Conservation (phyloP, 208 protist genomes). For the Acanthamoeba royreba region DNA sequence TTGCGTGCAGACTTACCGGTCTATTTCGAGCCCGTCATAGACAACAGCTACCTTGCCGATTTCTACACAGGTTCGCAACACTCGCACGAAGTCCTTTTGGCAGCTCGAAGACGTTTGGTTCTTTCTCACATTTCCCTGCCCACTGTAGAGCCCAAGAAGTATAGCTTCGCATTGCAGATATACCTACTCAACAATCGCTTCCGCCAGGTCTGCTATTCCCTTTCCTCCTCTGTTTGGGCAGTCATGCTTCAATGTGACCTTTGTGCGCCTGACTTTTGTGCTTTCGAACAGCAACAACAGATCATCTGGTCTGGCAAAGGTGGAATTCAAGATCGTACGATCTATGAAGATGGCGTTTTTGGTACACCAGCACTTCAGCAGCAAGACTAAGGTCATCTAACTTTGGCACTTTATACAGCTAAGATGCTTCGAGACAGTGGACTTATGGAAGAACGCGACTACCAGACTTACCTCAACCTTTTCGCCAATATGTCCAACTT, state of each 20-base stretch:
- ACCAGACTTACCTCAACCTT: slow-evolving; percentile 63
- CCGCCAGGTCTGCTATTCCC: neutral
- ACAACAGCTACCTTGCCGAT: slow-evolving; percentile 71
- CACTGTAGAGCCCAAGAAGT: slow-evolving; percentile 58
- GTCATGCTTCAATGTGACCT: neutral
- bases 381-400: too few species aligned
- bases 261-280: neutral
- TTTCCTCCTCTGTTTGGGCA: neutral
- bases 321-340: slow-evolving; percentile 70
- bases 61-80: slow-evolving; percentile 66
- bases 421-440: slow-evolving; percentile 68
- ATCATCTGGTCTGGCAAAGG: slow-evolving; percentile 72
- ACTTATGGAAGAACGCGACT: slow-evolving; percentile 65
- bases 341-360: slow-evolving; percentile 77
- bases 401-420: too few species aligned
- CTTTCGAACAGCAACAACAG: slow-evolving; percentile 58
- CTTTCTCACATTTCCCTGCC: too few species aligned
- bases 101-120: too few species aligned
- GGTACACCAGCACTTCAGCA: neutral
- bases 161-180: slow-evolving; percentile 72
- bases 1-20: neutral
- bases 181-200: slow-evolving; percentile 76
- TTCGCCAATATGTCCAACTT: slow-evolving; percentile 74
- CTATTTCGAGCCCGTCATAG: slow-evolving; percentile 70
- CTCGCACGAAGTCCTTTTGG: neutral